Evolutionary conservation across 805 yeast species (phyloP).

Genomic region (Kazachstania bromeliacearum): DNA sequence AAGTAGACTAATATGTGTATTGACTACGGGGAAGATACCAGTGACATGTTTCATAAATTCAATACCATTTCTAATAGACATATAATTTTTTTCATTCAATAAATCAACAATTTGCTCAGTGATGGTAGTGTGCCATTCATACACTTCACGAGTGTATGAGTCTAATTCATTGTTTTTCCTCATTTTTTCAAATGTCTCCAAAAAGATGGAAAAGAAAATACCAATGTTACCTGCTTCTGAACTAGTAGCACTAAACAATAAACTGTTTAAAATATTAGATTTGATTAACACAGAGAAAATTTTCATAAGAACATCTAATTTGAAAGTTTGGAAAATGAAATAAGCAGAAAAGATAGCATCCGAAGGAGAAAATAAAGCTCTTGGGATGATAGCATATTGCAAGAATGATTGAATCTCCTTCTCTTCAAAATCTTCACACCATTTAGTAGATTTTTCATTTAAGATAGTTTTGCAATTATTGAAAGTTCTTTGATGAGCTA

Average conservation of each 20-base stretch:
- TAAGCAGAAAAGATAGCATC: constrained; percentile 67
- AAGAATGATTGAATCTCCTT: constrained; percentile 34
- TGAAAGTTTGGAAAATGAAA: constrained; percentile 47
- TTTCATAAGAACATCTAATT: constrained; percentile 32
- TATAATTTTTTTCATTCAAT: constrained; percentile 42
- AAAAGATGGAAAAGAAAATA: constrained; percentile 51
- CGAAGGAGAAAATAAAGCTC: constrained; percentile 67
- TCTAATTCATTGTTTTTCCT: constrained; percentile 33
- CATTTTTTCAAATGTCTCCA: constrained; percentile 37
- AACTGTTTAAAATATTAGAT: constrained; percentile 41
- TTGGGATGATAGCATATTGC: constrained; percentile 62
- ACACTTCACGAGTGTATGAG: constrained; percentile 34
- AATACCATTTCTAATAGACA: constrained; percentile 72
- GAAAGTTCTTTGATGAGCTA: constrained; percentile 16
- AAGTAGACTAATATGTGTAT: constrained; percentile 52
- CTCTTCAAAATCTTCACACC: constrained; percentile 12
- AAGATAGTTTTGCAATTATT: constrained; percentile 8
- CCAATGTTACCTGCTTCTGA: constrained; percentile 79
- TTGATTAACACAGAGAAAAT: constrained; percentile 41
- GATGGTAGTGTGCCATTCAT: constrained; percentile 45
- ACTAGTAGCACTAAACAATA: constrained; percentile 62
- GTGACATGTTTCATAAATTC: constrained; percentile 61
- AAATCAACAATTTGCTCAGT: constrained; percentile 25
- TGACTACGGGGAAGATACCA: constrained; percentile 56
- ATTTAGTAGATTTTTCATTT: constrained; percentile 5